phyloP scores from a whole-genome alignment of 2,329 filamentous ascomycete species.

The Colletotrichum trifolii region DNA sequence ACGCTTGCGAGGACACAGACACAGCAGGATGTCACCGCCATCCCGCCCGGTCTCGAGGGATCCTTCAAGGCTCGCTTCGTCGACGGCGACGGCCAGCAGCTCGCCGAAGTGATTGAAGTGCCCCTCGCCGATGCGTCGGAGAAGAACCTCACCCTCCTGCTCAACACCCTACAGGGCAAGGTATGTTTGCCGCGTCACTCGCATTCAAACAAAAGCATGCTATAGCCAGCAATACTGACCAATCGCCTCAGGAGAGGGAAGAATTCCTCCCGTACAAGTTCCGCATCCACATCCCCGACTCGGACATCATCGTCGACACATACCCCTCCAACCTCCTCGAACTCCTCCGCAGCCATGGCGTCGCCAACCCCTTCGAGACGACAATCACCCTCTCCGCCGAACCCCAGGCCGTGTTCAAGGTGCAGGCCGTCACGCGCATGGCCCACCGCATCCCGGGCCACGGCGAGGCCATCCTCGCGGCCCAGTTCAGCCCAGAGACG shows the following conservation, averaged over 20 bases:
- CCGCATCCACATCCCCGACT: slow-evolving; percentile 67
- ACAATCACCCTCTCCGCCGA: slow-evolving; percentile 68
- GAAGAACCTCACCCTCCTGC: slow-evolving; percentile 86
- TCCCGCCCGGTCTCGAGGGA: slow-evolving; percentile 76
- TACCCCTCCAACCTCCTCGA: slow-evolving; percentile 66
- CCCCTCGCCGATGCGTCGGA: slow-evolving; percentile 86
- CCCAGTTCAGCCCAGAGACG: slow-evolving; percentile 84
- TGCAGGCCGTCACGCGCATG: slow-evolving; percentile 91
- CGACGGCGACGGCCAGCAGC: slow-evolving; percentile 80
- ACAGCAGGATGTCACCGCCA: slow-evolving; percentile 79
- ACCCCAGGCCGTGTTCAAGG: slow-evolving; percentile 93
- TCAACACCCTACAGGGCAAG: slow-evolving; percentile 86
- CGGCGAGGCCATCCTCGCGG: slow-evolving; percentile 87
- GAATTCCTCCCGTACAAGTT: slow-evolving; percentile 72
- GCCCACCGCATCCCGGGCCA: slow-evolving; percentile 90
- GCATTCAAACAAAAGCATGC: neutral
- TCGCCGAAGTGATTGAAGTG: slow-evolving; percentile 77
- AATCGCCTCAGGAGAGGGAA: slow-evolving; percentile 58
- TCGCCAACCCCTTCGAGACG: slow-evolving; percentile 68
- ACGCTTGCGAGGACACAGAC: slow-evolving; percentile 75
- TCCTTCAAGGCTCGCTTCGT: slow-evolving; percentile 89
- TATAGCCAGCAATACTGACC: neutral
- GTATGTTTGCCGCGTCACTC: slow-evolving; percentile 55
- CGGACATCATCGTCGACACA: slow-evolving; percentile 64
- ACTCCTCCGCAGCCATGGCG: slow-evolving; percentile 65